A percentile compares a stretch with the other conserved stretches of the same genome.
Evolutionary conservation across 2,329 filamentous ascomycete genomes (phyloP).

Genomic region (Colletotrichum liriopes): DNA sequence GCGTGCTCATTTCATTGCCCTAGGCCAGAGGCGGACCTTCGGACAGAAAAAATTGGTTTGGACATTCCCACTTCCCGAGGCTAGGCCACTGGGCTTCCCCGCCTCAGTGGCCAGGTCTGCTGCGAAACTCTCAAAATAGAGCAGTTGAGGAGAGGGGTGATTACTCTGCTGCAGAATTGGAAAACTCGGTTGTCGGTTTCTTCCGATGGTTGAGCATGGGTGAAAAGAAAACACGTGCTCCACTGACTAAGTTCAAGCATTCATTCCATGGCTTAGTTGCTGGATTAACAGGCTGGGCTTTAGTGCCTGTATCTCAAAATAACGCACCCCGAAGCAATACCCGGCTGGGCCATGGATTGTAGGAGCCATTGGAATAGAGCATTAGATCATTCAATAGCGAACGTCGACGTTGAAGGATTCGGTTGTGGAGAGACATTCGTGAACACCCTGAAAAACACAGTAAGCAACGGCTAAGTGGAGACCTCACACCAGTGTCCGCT

Average conservation of each 20-base stretch:
- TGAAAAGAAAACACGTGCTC: not conserved
- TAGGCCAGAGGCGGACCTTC: not conserved
- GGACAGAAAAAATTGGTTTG: not conserved
- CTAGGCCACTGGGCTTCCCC: not conserved
- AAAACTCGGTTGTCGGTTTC: not conserved
- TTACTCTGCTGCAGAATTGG: not conserved
- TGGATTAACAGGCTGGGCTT: not conserved
- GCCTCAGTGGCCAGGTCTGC: not conserved
- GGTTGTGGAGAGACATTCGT: not conserved
- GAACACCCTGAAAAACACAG: not conserved
- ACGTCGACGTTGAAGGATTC: constrained; percentile 1
- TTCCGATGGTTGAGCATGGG: not conserved
- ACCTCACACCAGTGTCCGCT: not conserved
- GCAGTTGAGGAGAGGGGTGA: not conserved
- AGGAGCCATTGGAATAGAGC: not conserved
- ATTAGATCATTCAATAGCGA: not conserved
- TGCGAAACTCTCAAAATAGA: constrained; percentile 7
- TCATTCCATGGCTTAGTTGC: not conserved
- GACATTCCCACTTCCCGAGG: not conserved
- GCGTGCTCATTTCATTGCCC: not conserved
- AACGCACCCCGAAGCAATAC: not conserved
- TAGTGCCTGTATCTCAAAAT: not conserved
- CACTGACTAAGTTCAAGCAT: not conserved
- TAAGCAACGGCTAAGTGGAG: not conserved
- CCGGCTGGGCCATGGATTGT: not conserved